These are phyloP conservation scores for Schoenoplectus tabernaemontani DNA, from an alignment of 202 grass and related monocot species.

Conservation along the genomic window DNA sequence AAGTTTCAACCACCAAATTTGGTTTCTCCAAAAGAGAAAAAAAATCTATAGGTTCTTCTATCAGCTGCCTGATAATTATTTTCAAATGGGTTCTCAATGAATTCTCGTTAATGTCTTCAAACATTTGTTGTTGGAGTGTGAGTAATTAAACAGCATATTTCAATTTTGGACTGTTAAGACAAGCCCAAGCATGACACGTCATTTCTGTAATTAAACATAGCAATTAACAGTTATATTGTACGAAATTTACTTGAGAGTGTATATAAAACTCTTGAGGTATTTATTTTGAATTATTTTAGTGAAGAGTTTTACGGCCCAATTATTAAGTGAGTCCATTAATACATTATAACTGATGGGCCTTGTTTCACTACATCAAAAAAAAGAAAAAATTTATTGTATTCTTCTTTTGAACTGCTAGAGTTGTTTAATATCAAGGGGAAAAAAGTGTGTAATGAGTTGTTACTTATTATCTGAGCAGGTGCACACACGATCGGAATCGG, in stretches of 20 bases:
- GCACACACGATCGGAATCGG: conserved; percentile 70
- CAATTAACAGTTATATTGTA: neutral
- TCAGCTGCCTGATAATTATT: neutral
- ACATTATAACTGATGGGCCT: too few relatives aligned
- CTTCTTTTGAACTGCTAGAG: too few relatives aligned
- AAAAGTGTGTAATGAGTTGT: neutral
- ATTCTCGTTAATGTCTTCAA: neutral
- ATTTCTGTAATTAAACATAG: neutral
- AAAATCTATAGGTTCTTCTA: neutral
- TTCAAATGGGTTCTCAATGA: neutral
- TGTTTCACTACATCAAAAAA: too few relatives aligned
- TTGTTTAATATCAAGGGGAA: too few relatives aligned
- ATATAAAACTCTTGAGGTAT: neutral
- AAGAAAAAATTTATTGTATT: too few relatives aligned
- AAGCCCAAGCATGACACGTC: neutral
- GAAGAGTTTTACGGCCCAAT: neutral
- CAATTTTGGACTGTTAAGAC: neutral
- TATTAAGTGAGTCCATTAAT: neutral
- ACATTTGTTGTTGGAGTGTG: neutral
- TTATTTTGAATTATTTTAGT: neutral
- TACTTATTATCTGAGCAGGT: conserved; percentile 27
- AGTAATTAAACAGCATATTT: neutral
- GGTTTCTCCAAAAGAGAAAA: neutral
- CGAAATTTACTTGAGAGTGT: neutral
- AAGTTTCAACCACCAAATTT: neutral